phyloP scores from a whole-genome alignment of 2,329 filamentous ascomycete genomes.

The Fonsecaea erecta region DNA sequence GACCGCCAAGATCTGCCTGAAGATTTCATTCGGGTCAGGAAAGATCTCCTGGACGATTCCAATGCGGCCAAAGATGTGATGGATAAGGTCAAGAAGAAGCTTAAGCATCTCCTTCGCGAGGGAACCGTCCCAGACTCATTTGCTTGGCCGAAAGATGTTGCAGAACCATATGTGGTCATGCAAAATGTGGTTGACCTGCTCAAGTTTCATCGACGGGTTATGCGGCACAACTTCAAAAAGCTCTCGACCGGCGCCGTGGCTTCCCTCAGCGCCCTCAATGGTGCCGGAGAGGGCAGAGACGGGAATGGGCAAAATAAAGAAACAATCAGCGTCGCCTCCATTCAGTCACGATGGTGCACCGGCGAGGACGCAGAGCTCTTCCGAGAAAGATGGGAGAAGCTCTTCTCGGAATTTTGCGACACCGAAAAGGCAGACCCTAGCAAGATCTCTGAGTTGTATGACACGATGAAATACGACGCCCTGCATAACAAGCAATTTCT shows the following conservation, averaged over 20 bases:
- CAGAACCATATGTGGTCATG: conserved; percentile 91
- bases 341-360: conserved; percentile 94
- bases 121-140: conserved; percentile 96
- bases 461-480: conserved; percentile 99
- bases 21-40: conserved; percentile 87
- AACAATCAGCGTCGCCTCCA: conserved; percentile 65
- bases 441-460: conserved; percentile 97
- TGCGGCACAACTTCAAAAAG: conserved; percentile 90
- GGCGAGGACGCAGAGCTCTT: conserved; percentile 94
- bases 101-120: conserved; percentile 87
- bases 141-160: conserved; percentile 94
- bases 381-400: conserved; percentile 96
- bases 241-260: conserved; percentile 69
- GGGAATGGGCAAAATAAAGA: conserved; percentile 36
- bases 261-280: conserved; percentile 53
- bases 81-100: conserved; percentile 99
- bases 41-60: conserved; percentile 93
- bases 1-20: conserved; percentile 82
- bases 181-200: conserved; percentile 91
- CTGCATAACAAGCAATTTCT: conserved; percentile 95
- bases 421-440: conserved; percentile 97
- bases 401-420: conserved; percentile 95
- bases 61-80: conserved; percentile 99
- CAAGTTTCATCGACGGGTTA: conserved; percentile 94
- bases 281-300: conserved; percentile 33